Conservation (phyloP, 2,329 filamentous ascomycete genomes). For the Lachnellula willkommii region DNA sequence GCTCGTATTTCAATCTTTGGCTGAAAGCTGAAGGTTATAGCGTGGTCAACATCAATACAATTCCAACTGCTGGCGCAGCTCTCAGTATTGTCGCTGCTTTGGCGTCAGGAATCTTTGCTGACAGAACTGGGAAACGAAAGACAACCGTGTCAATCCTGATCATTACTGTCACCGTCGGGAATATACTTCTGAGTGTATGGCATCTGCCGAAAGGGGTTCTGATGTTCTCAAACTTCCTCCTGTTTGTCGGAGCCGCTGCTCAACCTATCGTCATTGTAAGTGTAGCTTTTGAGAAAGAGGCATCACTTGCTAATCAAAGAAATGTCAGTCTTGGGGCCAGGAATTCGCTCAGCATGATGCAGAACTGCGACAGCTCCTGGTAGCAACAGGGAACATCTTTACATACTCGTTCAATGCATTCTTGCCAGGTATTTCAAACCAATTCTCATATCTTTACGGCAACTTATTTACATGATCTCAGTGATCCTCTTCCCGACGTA, state of each 20-base stretch:
- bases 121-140: constrained; percentile 1
- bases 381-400: constrained; percentile 8
- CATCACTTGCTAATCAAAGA: no score
- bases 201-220: constrained; percentile 3
- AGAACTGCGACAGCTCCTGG: constrained; percentile 6
- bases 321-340: constrained; percentile 3
- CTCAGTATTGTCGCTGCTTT: constrained; percentile 1
- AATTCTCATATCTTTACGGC: not conserved
- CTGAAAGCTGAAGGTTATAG: constrained; percentile 3
- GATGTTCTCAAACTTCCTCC: constrained; percentile 3
- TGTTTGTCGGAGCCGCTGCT: not conserved
- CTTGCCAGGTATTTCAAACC: constrained; percentile 1
- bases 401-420: constrained; percentile 2
- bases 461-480: constrained; percentile 4
- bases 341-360: not conserved
- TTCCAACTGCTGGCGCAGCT: constrained; percentile 5
- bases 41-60: constrained; percentile 1
- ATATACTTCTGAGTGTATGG: constrained; percentile 5
- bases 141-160: not conserved
- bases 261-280: constrained; percentile 7
- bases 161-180: not conserved
- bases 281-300: not conserved
- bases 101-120: constrained; percentile 1
- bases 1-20: constrained; percentile 7
- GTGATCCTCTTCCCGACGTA: constrained; percentile 33